Evolutionary conservation across 768 basidiomycete genomes (phyloP), one percentile per base, ranked within the genome.

Genomic region (Mycena rosella): DNA sequence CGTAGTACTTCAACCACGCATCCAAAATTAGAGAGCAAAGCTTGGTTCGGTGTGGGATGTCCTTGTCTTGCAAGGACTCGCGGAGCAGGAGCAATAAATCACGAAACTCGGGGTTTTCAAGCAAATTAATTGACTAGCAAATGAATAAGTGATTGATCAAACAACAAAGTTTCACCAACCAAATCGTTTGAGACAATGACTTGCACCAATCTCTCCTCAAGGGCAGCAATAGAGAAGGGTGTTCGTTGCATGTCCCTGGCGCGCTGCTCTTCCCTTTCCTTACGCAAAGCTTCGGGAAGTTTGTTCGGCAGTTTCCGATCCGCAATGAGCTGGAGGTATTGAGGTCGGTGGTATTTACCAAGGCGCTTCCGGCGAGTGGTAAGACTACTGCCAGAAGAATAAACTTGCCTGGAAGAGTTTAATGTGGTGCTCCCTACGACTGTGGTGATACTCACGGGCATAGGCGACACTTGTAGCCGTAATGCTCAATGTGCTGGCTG

Each of bases 31-130:
- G 36, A 22, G 67, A 57, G 1, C 60, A 54, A 29, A 77, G 54
- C 52, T 75, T 74, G 3, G 73, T 75, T 24, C 70, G 52, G 38
- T 72, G 71, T 29, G 76, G 78, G 30, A 79, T 75, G 40, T 77
- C 74, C 0, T 59, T 42, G 26, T 78, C 74, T 24, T 60, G 27
- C 27, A 78, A 63, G n/a, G 76, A 70, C 20, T 73, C 63, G n/a
- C 60, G 47, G n/a, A 79, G 63, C 15, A 76, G 58, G 17, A 75
- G 68, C 18, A 79, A 60, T 10, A 79, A 72, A 32, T 70, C 49
- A 8, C 72, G 32, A 55, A 79, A 79, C 38, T 77, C 74, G 15
- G 26, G 65, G 52, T 73, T 67, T 47, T 79, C 73, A 27, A 78
- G 63, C 34, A 79, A 65, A 55, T 75, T 77, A 26, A 78, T 70